Base-by-base conservation (phyloP, 1,284 basidiomycete genomes). In the Hemileia vastatrix region DNA sequence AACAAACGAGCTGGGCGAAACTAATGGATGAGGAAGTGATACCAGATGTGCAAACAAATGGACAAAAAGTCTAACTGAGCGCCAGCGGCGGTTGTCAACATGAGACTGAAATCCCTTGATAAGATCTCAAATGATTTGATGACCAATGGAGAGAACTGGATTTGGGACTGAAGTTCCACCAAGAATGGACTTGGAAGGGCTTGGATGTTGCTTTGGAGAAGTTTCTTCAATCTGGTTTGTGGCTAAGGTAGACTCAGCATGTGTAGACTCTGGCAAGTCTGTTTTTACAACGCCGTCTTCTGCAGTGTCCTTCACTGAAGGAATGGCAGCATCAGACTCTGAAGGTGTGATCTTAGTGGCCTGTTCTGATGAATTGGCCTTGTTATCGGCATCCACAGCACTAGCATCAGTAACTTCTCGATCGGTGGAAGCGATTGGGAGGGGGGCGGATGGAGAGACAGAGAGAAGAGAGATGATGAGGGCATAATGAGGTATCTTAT, bases 21-120 rank as follows among this genome's bases (percentile, higher is more conserved):
- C 43, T 13, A n/a, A n/a, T n/a, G 13, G 69, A 3, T 53, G 19
- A 0, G 68, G 66, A 1, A 70, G 36, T 1, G 60, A 80, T 31
- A 87, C 85, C 50, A 93, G 77, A 70, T 91, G 86, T 0, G 90
- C 86, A 71, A 94, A 92, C 76, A 94, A 88, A 68, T 90, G 87
- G 18, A 93, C 90, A 67, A 85, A 87, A 69, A 90, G 80, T 59
- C 91, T 82, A 44, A 87, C 86, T 68, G 90, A 86, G 70, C 88
- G 81, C 91, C 90, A 94, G 63, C 87, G 83, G 21, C 90, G 78
- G 67, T 86, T 86, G 77, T 93, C 90, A 31, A 94, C 79, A 72
- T 85, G 88, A 1, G 82, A 80, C 68, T 90, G 87, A 75, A 94
- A 92, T 1, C 86, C 85, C 74, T 86, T 87, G 81, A 85, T 87